These are phyloP conservation scores for Blastocystis sp. DNA, from an alignment of 352 stramenopile genomes.

Conservation along the genomic window DNA sequence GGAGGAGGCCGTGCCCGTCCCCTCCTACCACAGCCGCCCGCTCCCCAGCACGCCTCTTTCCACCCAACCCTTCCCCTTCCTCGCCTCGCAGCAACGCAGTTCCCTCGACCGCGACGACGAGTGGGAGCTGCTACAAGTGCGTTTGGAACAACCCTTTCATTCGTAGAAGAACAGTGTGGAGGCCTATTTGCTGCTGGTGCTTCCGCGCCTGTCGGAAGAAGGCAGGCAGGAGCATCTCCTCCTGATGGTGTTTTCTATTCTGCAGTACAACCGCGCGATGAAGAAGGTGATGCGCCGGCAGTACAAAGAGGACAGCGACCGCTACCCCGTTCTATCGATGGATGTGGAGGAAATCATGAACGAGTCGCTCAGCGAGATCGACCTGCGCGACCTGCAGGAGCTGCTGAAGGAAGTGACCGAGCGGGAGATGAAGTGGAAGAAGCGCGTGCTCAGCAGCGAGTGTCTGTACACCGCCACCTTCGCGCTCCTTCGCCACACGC, in stretches of 20 bases:
- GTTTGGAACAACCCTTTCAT: neutral
- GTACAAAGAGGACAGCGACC: neutral
- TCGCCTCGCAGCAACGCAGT: neutral
- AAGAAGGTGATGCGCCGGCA: neutral
- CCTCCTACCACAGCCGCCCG: neutral
- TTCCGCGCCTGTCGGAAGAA: neutral
- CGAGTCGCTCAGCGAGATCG: neutral
- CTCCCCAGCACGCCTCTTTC: neutral
- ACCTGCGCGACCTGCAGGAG: neutral
- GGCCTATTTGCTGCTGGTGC: neutral
- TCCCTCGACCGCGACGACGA: neutral
- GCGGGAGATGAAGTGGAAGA: neutral
- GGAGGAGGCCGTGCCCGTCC: neutral
- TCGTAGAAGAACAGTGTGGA: neutral
- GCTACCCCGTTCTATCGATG: conserved; percentile 2
- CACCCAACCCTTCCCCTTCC: neutral
- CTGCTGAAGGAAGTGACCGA: conserved; percentile 2
- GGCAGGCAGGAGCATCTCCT: neutral
- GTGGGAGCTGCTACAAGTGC: neutral
- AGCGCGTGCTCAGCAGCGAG: conserved; percentile 5
- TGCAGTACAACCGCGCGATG: conserved; percentile 28
- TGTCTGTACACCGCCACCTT: neutral
- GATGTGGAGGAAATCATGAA: conserved; percentile 57
- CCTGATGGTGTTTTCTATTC: neutral
- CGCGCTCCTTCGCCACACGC: neutral